phyloP scores from a whole-genome alignment of 2,329 filamentous ascomycete genomes.

The Tolypocladium paradoxum region DNA sequence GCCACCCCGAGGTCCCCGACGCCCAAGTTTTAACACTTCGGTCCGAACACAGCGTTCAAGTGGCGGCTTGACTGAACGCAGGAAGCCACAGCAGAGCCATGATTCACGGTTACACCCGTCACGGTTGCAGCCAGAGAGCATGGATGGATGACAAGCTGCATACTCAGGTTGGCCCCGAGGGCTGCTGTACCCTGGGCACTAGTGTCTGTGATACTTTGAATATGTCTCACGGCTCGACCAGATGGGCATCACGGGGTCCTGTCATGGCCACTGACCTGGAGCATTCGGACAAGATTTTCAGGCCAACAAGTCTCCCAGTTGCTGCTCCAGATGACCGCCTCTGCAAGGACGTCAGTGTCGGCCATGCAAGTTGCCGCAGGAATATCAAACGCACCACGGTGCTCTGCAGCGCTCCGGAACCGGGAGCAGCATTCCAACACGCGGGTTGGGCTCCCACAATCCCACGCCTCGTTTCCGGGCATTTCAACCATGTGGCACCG shows the following conservation, averaged over 20 bases:
- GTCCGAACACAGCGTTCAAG: too few relatives aligned
- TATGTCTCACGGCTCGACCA: not conserved
- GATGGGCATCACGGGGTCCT: not conserved
- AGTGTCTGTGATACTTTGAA: not conserved
- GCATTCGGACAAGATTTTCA: not conserved
- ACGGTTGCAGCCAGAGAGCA: not conserved
- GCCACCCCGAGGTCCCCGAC: not conserved
- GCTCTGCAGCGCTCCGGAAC: not conserved
- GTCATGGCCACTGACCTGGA: not conserved
- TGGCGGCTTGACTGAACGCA: not conserved
- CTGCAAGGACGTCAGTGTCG: not conserved
- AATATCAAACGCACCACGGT: not conserved
- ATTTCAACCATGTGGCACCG: not conserved
- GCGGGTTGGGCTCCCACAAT: not conserved
- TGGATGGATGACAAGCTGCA: not conserved
- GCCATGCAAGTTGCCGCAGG: not conserved
- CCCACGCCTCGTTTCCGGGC: not conserved
- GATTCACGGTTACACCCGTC: not conserved
- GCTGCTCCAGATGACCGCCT: not conserved
- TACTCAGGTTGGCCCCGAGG: not conserved
- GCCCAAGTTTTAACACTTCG: not conserved
- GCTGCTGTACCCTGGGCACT: not conserved
- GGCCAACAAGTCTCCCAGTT: not conserved
- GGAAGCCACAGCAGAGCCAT: not conserved
- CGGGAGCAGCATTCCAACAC: not conserved